A percentile compares a stretch with the other conserved stretches of the same genome.
Evolutionary conservation across 164 flowering plant species (phyloP).

Genomic region (Vitis rupestris): DNA sequence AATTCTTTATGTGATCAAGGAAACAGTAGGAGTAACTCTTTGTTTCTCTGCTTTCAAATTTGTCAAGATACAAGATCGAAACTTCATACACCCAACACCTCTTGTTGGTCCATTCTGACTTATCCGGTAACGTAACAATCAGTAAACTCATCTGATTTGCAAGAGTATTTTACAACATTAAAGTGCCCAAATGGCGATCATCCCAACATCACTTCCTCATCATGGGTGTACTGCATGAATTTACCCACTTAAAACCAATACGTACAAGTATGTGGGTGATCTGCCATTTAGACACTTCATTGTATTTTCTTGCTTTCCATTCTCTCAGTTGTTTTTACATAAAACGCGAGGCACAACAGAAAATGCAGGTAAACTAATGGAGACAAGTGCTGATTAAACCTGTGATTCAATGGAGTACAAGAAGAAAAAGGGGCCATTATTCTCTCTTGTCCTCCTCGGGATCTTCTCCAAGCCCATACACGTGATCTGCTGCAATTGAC

Average conservation of each 20-base stretch:
- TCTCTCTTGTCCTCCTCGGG: constrained; percentile 45
- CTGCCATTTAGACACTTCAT: neutral
- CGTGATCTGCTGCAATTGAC: constrained; percentile 31
- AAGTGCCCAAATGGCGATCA: neutral
- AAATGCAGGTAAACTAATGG: neutral
- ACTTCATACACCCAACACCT: neutral
- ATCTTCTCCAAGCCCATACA: constrained; percentile 39
- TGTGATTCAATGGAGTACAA: neutral
- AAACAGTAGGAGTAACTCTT: neutral
- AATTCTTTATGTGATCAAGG: too few relatives aligned
- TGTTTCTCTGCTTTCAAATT: neutral
- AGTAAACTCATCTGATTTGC: neutral
- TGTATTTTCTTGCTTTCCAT: neutral
- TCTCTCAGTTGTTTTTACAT: neutral
- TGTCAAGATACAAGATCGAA: neutral
- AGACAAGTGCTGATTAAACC: neutral
- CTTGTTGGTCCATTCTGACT: neutral
- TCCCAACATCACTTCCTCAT: neutral
- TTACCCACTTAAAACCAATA: neutral
- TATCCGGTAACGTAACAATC: neutral
- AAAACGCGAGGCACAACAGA: neutral
- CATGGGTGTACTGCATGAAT: neutral
- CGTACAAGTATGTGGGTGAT: neutral
- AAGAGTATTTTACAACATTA: neutral
- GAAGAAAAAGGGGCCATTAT: constrained; percentile 7